Conservation (phyloP, 805 yeast species). For the Spathaspora arborariae region DNA sequence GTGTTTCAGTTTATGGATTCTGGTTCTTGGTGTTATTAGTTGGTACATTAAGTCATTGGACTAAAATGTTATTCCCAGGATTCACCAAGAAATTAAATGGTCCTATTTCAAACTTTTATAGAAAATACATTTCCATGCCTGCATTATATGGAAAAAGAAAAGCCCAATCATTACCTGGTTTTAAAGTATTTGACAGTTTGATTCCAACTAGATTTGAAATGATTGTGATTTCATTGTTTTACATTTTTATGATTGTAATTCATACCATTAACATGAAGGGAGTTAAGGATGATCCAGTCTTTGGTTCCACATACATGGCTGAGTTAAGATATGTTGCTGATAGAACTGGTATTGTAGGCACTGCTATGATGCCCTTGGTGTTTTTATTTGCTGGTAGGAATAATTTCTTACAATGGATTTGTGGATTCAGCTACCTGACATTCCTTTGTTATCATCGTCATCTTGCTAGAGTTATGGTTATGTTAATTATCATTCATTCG, state of each 20-base stretch:
- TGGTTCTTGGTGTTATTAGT: slow-evolving; percentile 45
- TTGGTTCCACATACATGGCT: slow-evolving; percentile 13
- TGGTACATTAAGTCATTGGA: slow-evolving; percentile 42
- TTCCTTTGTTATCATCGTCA: slow-evolving; percentile 46
- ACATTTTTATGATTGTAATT: slow-evolving; percentile 16
- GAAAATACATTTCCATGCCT: slow-evolving; percentile 26
- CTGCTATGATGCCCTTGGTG: slow-evolving; percentile 46
- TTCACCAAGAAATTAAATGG: slow-evolving; percentile 27
- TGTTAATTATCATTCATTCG: slow-evolving; percentile 28
- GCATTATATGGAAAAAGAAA: slow-evolving; percentile 35
- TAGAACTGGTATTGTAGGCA: slow-evolving; percentile 48
- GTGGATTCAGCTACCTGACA: slow-evolving; percentile 51
- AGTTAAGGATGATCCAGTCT: slow-evolving; percentile 22
- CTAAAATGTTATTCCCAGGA: slow-evolving; percentile 36
- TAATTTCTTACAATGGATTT: slow-evolving; percentile 56
- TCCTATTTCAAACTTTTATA: slow-evolving; percentile 17
- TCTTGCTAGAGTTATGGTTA: slow-evolving; percentile 32
- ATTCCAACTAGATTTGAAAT: slow-evolving; percentile 37
- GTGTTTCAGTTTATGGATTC: slow-evolving; percentile 42
- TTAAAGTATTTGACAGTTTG: slow-evolving; percentile 11
- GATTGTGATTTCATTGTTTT: slow-evolving; percentile 20
- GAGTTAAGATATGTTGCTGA: slow-evolving; percentile 39
- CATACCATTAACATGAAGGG: slow-evolving; percentile 6
- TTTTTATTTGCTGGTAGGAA: slow-evolving; percentile 60
- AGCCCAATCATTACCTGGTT: slow-evolving; percentile 14